Evolutionary conservation across 495 filamentous ascomycete genomes (phyloP), one percentile per base, ranked within the genome.

Genomic region (Trichocladium uniseriatum): DNA sequence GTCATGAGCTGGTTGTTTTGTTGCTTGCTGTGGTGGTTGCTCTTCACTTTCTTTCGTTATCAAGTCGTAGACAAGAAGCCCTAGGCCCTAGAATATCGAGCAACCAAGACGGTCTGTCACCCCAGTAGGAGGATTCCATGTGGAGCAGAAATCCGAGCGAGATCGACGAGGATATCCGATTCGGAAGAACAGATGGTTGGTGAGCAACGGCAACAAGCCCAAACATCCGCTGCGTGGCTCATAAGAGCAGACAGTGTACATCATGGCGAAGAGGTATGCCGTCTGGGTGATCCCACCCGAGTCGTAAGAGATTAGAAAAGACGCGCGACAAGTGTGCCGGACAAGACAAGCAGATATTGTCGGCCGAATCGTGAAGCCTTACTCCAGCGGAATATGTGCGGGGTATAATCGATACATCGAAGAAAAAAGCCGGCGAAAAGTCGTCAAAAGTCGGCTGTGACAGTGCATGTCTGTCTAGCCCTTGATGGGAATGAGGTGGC

Each of bases 401-500:
- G 16, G 38, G 39, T 37, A 15, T 34, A 32, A 29, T 19, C 9
- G 6, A 34, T 49, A 49, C 47, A 43, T 36, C 47, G 39, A 49
- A 43, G 32, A 40, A 24, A 48, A 48, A 31, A 29, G 20, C 18
- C 11, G 39, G 14, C 18, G 8, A 40, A 18, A 43, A 20, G 39
- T 15, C 34, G 38, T 11, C 34, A 27, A 9, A 29, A 42, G 13
- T 14, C 29, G 34, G 5, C 5, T 43, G n/a, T 21, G 21, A 22
- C 1, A 35, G 20, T 19, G 43, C 18, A 18, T 57, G 43, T 21
- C 24, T 57, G 43, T 21, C 20, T 55, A 74, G 29, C 49, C 63
- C 22, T 64, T 59, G 18, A 63, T 53, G 28, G 67, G 59, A 32
- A 72, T 58, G 28, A 64, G 61, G 47, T 20, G 40, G 34, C 37